phyloP scores from a whole-genome alignment of 768 basidiomycete species.

The Mycena galericulata region DNA sequence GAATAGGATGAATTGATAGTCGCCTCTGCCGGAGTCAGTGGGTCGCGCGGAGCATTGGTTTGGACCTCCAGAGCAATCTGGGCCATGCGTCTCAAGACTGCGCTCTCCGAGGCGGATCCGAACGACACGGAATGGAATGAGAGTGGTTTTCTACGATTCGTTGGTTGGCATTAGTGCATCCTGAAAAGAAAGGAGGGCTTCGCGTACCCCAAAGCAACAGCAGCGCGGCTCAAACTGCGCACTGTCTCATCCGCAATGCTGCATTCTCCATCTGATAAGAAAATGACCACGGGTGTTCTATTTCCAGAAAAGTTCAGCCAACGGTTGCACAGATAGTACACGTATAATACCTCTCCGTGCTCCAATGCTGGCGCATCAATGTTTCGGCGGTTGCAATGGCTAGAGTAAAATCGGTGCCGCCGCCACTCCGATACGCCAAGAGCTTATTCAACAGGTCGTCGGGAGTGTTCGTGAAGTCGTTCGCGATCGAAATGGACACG shows the following conservation, averaged over 20 bases:
- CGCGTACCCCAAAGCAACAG: conserved; percentile 58
- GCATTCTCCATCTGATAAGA: conserved; percentile 70
- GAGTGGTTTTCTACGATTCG: conserved; percentile 57
- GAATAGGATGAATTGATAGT: conserved; percentile 57
- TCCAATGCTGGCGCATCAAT: conserved; percentile 61
- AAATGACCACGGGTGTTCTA: conserved; percentile 62
- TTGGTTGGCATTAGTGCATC: not conserved
- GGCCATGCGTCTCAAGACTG: conserved; percentile 57
- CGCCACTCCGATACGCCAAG: conserved; percentile 40
- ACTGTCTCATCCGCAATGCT: conserved; percentile 52
- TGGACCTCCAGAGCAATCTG: conserved; percentile 57
- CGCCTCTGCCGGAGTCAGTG: conserved; percentile 45
- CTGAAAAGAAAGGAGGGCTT: not conserved
- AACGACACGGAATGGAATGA: conserved; percentile 68
- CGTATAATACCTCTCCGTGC: conserved; percentile 57
- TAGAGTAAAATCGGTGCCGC: conserved; percentile 57
- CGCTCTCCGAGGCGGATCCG: conserved; percentile 44
- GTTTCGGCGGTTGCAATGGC: conserved; percentile 50
- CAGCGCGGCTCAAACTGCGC: conserved; percentile 54
- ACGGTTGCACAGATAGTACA: no score
- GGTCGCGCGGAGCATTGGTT: conserved; percentile 54
- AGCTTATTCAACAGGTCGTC: conserved; percentile 54
- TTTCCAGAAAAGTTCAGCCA: not conserved
- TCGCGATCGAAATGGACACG: conserved; percentile 41
- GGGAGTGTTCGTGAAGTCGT: conserved; percentile 61